Base-by-base conservation (phyloP, 2,329 filamentous ascomycete genomes). In the Ascochyta rabiei region DNA sequence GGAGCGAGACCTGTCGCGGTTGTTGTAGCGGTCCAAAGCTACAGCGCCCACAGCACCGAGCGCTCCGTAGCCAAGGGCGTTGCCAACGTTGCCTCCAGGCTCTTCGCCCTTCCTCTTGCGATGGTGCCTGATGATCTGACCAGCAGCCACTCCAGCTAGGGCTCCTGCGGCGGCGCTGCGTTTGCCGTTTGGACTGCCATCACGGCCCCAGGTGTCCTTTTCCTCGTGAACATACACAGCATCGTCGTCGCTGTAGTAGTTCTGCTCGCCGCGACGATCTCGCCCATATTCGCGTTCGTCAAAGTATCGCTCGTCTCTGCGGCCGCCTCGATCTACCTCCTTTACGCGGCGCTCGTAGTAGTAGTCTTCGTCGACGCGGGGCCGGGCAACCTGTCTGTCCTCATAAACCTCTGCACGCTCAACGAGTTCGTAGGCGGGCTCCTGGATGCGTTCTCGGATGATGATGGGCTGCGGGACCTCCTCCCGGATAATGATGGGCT, bases 131-230 rank as follows among this genome's bases (percentile, higher is more conserved):
- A 87, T 61, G 31, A 88, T 74, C 60, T 86, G 84, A 33, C 84
- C 84, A 35, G 84, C 85, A 57, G 83, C 86, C 39, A 84, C 76
- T 40, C 85, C 86, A 37, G 82, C 83, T 47, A 86, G 72, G 23
- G 84, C 83, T 41, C 85, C 86, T 64, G 85, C 85, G n/a, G 84
- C 85, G 39, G 88, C 71, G 65, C 87, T 83, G 28, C 83, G 82
- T 45, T 81, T 82, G 58, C 84, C 80, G 38, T 76, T 72, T 16
- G 79, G 79, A 48, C 80, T 80, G 10, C 62, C 58, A 26, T 72
- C 71, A 18, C 68, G 63, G 21, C 73, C 72, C 66, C 70, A 76
- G 37, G 73, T 76, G 64, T 77, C 64, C 76, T 80, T 63, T 78
- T 82, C 80, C 74, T 82, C 81, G 62, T 81, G 81, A 33, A 85